A percentile compares a stretch with the other conserved stretches of the same genome.
Conservation (phyloP, 805 yeast species). For the Candida michaelii region DNA sequence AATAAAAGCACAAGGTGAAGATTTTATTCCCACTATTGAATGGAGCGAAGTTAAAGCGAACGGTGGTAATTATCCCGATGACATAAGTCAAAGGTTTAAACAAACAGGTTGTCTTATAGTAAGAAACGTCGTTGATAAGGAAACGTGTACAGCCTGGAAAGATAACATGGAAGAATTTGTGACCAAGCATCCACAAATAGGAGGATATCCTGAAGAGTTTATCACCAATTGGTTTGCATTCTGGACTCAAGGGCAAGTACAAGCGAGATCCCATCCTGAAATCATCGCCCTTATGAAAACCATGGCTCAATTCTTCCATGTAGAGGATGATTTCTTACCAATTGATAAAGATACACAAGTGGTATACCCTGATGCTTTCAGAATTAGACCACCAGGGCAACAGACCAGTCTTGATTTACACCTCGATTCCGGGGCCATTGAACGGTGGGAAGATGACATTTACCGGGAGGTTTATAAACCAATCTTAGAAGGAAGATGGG, state of each 20-base stretch:
- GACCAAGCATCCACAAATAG: conserved; percentile 25
- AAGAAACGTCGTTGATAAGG: conserved; percentile 27
- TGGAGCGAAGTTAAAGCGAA: conserved; percentile 14
- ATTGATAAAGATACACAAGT: conserved; percentile 28
- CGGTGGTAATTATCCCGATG: conserved; percentile 12
- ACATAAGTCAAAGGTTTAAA: conserved; percentile 9
- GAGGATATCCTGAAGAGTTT: conserved; percentile 24
- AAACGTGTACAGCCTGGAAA: conserved; percentile 23
- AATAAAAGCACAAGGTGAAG: conserved; percentile 10
- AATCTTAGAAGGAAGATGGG: conserved; percentile 40
- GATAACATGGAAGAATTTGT: conserved; percentile 23
- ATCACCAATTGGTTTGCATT: conserved; percentile 31
- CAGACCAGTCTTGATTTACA: conserved; percentile 36
- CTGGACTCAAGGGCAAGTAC: conserved; percentile 40
- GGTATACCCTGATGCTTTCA: conserved; percentile 43
- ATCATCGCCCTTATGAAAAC: conserved; percentile 23
- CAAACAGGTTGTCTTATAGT: conserved; percentile 29
- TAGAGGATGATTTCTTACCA: conserved; percentile 21
- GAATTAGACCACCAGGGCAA: conserved; percentile 42
- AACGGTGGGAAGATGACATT: conserved; percentile 43
- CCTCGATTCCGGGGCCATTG: conserved; percentile 43
- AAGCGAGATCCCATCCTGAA: conserved; percentile 40
- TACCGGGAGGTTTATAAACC: conserved; percentile 32
- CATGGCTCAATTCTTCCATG: conserved; percentile 32
- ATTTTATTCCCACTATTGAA: conserved; percentile 15